A percentile compares a stretch with the other conserved stretches of the same genome.
These are phyloP conservation scores for Malassezia dermatis DNA, from an alignment of 1,284 basidiomycete genomes.

Conservation along the genomic window DNA sequence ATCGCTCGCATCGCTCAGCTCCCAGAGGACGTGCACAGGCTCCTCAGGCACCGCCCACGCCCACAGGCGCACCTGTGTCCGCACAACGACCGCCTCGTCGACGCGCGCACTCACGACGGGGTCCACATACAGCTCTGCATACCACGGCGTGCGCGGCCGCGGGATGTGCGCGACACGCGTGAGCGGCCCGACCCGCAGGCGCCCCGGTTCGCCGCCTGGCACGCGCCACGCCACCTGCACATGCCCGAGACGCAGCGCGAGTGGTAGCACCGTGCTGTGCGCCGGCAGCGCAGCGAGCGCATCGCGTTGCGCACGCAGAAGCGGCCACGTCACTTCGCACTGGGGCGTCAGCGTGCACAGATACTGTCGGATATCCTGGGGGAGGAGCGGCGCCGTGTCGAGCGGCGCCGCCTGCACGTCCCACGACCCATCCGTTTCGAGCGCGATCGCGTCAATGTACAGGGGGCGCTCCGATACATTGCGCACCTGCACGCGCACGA, in stretches of 20 bases:
- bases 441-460: neutral
- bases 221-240: slow-evolving; percentile 11
- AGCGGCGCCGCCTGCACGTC: neutral
- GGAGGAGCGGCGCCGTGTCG: neutral
- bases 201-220: slow-evolving; percentile 5
- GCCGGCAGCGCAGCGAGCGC: neutral
- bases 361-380: slow-evolving; percentile 8
- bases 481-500: slow-evolving; percentile 5
- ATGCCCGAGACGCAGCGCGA: slow-evolving; percentile 1
- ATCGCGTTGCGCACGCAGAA: neutral
- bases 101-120: neutral
- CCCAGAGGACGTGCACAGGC: neutral
- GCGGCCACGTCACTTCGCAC: neutral
- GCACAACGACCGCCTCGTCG: neutral
- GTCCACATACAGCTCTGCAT: neutral
- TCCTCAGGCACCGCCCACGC: neutral
- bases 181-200: slow-evolving; percentile 1
- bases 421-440: neutral
- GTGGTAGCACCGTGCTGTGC: neutral
- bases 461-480: slow-evolving; percentile 5
- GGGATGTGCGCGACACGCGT: neutral
- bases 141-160: neutral
- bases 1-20: neutral
- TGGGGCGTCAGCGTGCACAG: slow-evolving; percentile 4
- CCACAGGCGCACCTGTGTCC: neutral